phyloP scores from a whole-genome alignment of 805 yeast species.

The Metschnikowia gelsemii region DNA sequence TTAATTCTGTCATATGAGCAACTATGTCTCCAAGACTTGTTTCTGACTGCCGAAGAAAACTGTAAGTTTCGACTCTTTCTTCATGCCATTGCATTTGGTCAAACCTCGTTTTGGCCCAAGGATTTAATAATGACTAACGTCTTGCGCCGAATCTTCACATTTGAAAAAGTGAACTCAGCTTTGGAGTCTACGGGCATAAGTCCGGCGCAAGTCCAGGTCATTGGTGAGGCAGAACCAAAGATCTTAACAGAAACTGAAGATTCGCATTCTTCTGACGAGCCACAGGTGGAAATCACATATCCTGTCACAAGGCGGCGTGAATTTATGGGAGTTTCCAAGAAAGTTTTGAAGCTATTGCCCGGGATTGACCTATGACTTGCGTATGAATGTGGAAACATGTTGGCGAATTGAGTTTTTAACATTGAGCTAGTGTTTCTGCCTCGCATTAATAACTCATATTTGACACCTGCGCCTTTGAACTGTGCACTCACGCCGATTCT shows the following conservation, averaged over 20 bases:
- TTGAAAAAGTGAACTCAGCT: conserved; percentile 12
- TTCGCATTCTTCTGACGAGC: not conserved
- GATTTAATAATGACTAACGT: conserved; percentile 9
- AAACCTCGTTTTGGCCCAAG: conserved; percentile 7
- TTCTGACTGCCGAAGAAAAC: conserved; percentile 11
- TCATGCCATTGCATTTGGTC: conserved; percentile 14
- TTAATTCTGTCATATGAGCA: conserved; percentile 12
- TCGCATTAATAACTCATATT: no score
- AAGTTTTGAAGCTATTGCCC: conserved; percentile 3
- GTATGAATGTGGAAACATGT: no score
- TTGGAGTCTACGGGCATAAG: conserved; percentile 1
- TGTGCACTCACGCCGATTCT: no score
- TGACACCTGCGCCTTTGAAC: no score
- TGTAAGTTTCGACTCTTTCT: conserved; percentile 18
- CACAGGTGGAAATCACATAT: not conserved
- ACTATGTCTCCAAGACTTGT: conserved; percentile 12
- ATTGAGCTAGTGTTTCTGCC: no score
- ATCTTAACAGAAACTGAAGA: not conserved
- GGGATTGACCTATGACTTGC: no score
- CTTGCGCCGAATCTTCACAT: conserved; percentile 7
- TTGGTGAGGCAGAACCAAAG: not conserved
- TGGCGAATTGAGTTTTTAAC: no score
- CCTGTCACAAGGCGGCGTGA: conserved; percentile 3
- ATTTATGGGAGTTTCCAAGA: conserved; percentile 1
- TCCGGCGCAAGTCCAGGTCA: not conserved